phyloP scores from a whole-genome alignment of 78 protist species.

The Capsaspora owczarzaki region DNA sequence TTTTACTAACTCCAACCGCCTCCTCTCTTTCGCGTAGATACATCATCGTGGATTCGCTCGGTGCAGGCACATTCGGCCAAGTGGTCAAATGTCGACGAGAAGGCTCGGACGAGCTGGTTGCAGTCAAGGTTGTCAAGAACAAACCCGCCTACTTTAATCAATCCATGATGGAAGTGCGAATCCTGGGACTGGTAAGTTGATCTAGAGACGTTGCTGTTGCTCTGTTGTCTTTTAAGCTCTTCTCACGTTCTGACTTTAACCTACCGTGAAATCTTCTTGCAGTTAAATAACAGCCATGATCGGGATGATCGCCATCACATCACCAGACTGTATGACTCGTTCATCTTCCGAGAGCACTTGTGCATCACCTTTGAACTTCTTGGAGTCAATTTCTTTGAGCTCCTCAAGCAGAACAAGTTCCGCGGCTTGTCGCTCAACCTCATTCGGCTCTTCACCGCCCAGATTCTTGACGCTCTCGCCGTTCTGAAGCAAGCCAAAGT shows the following conservation, averaged over 20 bases:
- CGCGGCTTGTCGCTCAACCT: constrained; percentile 34
- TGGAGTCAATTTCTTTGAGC: constrained; percentile 70
- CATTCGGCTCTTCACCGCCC: constrained; percentile 58
- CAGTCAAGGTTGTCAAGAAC: constrained; percentile 88
- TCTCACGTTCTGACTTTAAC: background rate
- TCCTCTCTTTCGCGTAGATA: constrained; percentile 80
- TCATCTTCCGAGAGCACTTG: constrained; percentile 75
- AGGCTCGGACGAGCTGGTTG: constrained; percentile 38
- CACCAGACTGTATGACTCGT: constrained; percentile 42
- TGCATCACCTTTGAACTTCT: constrained; percentile 76
- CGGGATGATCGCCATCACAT: constrained; percentile 7
- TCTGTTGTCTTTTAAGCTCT: background rate
- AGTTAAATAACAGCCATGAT: background rate
- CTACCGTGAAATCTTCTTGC: background rate
- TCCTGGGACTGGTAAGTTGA: constrained; percentile 43
- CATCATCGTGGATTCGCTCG: constrained; percentile 63
- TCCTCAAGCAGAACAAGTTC: constrained; percentile 67
- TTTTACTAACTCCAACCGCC: too few species aligned
- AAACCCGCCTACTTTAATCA: constrained; percentile 87
- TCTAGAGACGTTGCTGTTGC: background rate
- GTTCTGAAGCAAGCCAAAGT: constrained; percentile 47
- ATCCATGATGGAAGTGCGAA: constrained; percentile 84
- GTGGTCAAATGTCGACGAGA: constrained; percentile 64
- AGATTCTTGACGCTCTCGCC: constrained; percentile 68
- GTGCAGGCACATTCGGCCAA: constrained; percentile 87